Evolutionary conservation across 2,329 filamentous ascomycete genomes (phyloP).

Genomic region (Alternaria brassicicola): DNA sequence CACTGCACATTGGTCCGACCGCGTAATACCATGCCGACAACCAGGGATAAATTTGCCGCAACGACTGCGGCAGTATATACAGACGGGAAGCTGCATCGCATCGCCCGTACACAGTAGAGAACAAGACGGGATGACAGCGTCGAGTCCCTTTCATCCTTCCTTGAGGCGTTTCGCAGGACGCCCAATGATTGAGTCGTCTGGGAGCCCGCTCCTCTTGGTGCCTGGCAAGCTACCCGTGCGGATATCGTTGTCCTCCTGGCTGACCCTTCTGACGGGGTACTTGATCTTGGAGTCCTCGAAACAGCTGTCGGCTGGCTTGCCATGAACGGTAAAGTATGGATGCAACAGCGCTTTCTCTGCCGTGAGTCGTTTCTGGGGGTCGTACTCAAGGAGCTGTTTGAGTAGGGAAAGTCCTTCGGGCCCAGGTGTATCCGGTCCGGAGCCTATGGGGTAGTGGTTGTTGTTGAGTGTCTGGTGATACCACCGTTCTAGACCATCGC

Average conservation of each 20-base stretch:
- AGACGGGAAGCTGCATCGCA: slow-evolving; percentile 8
- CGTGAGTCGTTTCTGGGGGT: slow-evolving; percentile 85
- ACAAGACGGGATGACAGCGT: not conserved
- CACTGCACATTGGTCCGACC: not conserved
- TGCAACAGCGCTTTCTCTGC: slow-evolving; percentile 89
- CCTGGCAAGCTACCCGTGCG: slow-evolving; percentile 86
- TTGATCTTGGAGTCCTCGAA: slow-evolving; percentile 89
- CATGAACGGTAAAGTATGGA: slow-evolving; percentile 74
- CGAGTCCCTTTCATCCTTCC: slow-evolving; percentile 44
- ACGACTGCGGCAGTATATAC: slow-evolving; percentile 4
- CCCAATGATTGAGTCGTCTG: slow-evolving; percentile 75
- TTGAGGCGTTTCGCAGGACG: slow-evolving; percentile 62
- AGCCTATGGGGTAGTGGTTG: slow-evolving; percentile 53
- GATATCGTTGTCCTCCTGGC: slow-evolving; percentile 95
- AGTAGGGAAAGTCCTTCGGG: slow-evolving; percentile 82
- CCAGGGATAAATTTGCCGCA: slow-evolving; percentile 9
- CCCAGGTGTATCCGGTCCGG: slow-evolving; percentile 48
- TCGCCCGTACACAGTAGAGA: not conserved
- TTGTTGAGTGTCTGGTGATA: slow-evolving; percentile 57
- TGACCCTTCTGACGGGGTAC: slow-evolving; percentile 89
- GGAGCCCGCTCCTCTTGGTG: slow-evolving; percentile 84
- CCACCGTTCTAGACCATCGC: slow-evolving; percentile 70
- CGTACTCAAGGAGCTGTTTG: slow-evolving; percentile 84
- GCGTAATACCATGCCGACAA: slow-evolving; percentile 8
- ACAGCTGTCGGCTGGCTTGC: slow-evolving; percentile 76